Percentiles rank a stretch among this genome's conserved stretches.
Evolutionary conservation across 352 stramenopile genomes (phyloP).

Genomic region (Thalassiosira pacifica): DNA sequence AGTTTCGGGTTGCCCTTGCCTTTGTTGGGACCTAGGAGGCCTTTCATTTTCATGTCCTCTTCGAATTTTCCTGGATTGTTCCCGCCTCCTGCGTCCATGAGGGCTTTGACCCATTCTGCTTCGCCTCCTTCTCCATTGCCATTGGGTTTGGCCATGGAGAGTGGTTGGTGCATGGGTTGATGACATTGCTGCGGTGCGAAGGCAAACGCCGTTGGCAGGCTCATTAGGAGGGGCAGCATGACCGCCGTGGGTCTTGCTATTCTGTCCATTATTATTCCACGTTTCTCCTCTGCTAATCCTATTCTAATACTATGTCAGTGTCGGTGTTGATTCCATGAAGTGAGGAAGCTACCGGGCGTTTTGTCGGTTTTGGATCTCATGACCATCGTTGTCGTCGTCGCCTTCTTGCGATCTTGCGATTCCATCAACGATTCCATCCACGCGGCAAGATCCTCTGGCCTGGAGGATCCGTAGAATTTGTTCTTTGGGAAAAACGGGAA

Average conservation of each 20-base stretch:
- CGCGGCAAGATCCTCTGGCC: neutral
- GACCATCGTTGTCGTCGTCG: too few relatives aligned
- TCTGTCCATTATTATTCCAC: neutral
- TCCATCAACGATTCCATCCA: too few relatives aligned
- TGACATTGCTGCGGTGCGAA: slow-evolving; percentile 27
- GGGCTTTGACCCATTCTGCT: slow-evolving; percentile 74
- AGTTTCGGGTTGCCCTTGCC: slow-evolving; percentile 73
- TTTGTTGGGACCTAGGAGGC: slow-evolving; percentile 65
- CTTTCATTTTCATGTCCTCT: slow-evolving; percentile 86
- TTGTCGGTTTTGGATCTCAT: neutral
- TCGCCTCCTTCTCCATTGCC: slow-evolving; percentile 48
- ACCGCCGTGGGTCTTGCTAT: neutral
- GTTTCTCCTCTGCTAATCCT: too few relatives aligned
- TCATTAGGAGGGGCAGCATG: slow-evolving; percentile 23
- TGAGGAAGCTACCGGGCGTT: neutral
- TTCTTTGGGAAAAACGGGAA: neutral
- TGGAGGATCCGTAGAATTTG: neutral
- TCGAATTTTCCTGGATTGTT: slow-evolving; percentile 80
- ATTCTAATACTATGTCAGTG: too few relatives aligned
- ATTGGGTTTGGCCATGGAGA: slow-evolving; percentile 52
- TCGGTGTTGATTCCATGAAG: too few relatives aligned
- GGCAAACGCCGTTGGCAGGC: slow-evolving; percentile 3
- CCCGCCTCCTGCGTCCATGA: slow-evolving; percentile 78
- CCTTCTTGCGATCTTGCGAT: too few relatives aligned
- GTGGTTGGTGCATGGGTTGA: neutral